Conservation (phyloP, 2,329 filamentous ascomycete genomes). For the Atkinsonella texensis region DNA sequence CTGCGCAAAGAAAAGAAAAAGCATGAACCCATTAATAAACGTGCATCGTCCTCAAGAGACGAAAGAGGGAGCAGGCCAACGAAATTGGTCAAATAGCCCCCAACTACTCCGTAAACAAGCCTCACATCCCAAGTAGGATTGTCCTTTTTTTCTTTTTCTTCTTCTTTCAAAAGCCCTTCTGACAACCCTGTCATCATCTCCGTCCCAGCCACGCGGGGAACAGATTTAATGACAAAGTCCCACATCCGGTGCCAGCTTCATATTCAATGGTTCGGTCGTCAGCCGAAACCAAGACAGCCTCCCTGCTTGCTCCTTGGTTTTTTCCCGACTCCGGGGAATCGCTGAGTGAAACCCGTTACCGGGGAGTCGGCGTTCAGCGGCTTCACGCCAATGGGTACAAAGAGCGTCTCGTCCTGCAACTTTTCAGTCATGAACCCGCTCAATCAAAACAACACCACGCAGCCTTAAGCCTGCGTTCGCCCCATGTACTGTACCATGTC, state of each 20-base stretch:
- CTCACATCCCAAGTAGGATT: background rate
- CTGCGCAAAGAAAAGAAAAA: background rate
- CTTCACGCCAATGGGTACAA: background rate
- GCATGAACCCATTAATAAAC: background rate
- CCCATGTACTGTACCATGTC: background rate
- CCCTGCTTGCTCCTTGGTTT: background rate
- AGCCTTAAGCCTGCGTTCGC: too few species aligned
- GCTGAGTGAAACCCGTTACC: background rate
- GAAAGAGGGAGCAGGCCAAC: background rate
- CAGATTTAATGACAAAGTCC: background rate
- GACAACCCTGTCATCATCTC: background rate
- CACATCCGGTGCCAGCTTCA: background rate
- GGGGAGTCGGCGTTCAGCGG: slow-evolving; percentile 1
- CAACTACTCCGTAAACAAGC: background rate
- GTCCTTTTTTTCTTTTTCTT: too few species aligned
- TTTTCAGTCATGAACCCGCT: background rate
- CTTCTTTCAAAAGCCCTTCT: background rate
- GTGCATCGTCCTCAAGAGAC: background rate
- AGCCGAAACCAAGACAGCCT: background rate
- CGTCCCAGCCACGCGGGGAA: background rate
- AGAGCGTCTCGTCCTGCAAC: background rate
- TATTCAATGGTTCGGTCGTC: background rate
- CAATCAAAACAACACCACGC: too few species aligned
- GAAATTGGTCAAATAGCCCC: background rate
- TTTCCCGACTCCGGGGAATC: background rate